Base-by-base conservation (phyloP, 352 stramenopile species). In the Phytopythium aichiense region DNA sequence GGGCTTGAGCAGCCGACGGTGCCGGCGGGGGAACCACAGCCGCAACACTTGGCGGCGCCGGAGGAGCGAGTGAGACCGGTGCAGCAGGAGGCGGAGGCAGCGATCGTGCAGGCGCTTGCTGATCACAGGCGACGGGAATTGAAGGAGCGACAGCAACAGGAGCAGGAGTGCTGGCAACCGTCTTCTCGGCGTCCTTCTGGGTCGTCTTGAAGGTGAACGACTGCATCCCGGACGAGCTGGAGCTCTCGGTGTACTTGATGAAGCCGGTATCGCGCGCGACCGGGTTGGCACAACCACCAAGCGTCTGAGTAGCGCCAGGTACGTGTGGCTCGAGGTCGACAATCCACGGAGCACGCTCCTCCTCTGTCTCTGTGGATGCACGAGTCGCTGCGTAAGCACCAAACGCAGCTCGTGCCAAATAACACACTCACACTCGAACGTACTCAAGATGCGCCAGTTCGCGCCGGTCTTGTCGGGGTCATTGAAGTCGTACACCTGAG, bases 401-500 rank as follows among this genome's bases (percentile, higher is more conserved):
- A 38, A 56, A 5, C 16, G 25, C 23, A 5, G 42, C 2, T 15
- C 23, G 5, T 23, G 15, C 16, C 15, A 11, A 18, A 25, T 2
- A 46, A 5, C 62, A 4, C 25, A 23, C 20, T 46, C 62, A 4
- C 25, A 23, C 20, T 46, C 35, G 12, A 16, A 50, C 73, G 56
- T 66, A 87, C 76, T 71, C n/a, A 87, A 58, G 23, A 90, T 68
- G n/a, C 69, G 67, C 81, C 81, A 93, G 67, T 93, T 93, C 56
- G 59, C 67, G 22, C 81, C 78, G 5, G 68, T 79, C 72, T 89
- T 94, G 65, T 92, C 77, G 9, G 82, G 86, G 66, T 97, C 90
- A 66, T 97, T 97, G 63, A 98, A 98, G 65, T 98, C 91, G 65
- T 94, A 97, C 18, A 98, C 75, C 33, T 92, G 81, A 43, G 83